Evolutionary conservation across 148 eudicot species (phyloP), one percentile per base, ranked within the genome.

Genomic region (Chenopodium berlandieri): DNA sequence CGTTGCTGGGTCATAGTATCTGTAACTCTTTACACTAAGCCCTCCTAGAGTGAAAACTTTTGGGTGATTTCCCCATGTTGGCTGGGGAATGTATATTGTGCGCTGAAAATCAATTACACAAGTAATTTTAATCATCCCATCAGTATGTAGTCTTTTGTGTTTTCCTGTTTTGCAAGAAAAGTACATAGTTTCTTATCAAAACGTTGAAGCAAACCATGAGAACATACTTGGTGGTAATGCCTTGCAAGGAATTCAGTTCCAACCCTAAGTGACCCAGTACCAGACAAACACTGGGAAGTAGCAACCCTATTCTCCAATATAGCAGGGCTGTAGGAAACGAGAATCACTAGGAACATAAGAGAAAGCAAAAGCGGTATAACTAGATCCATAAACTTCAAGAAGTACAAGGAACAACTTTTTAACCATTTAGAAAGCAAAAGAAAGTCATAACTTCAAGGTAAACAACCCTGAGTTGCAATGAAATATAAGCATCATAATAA

Each of bases 51-150:
- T 84, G 77, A 96, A 96, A 71, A 96, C 82, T 83, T 96, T 96
- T 48, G 88, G 84, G 77, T 96, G 99, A 90, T 96, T 96, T 84
- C 98, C 99, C 98, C 99, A 96, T 82, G 99, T 96, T 48, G 99
- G 98, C 47, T 73, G 83, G 32, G 99, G 94, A 84, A 96, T 94
- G 73, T 94, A 96, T 76, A 96, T 94, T 50, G 87, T 89, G 25
- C 81, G 95, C 99, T 94, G 81, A 83, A 87, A 87, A 81, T 70
- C 50, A 71, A 19, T 46, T 9, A 32, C 31, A 83, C 34, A 79
- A 54, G 70, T 76, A 58, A 68, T 58, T 34, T 66, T 34, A 22
- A 72, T 20, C 69, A 79, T 34, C 40, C 68, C 48, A 66, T 66
- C n/a, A 25, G 11, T n/a, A 56, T 52, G 63, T 31, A 82, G 30